Conservation (phyloP, 1,284 basidiomycete species). For the Trametes versicolor region DNA sequence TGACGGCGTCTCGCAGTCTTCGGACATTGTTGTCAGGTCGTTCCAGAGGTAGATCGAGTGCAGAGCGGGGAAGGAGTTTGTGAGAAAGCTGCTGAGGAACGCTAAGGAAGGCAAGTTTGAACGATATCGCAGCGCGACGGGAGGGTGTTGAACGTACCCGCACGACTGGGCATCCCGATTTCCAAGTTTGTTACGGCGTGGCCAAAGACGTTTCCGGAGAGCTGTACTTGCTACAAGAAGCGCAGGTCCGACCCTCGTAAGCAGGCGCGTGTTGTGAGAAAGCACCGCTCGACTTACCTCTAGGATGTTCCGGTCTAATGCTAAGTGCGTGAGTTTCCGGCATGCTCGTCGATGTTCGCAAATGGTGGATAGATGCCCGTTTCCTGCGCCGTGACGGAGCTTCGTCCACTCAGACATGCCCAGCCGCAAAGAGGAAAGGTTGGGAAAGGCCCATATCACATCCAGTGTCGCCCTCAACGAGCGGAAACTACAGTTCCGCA, state of each 20-base stretch:
- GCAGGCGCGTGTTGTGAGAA: no score
- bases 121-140: not conserved
- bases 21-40: not conserved
- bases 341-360: not conserved
- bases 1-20: not conserved
- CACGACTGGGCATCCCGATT: no score
- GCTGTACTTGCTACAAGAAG: no score
- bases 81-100: not conserved
- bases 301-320: no score
- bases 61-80: not conserved
- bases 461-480: not conserved
- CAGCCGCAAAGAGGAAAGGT: not conserved
- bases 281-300: no score
- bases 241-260: no score
- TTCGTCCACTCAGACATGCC: not conserved
- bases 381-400: not conserved
- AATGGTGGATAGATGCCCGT: not conserved
- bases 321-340: no score
- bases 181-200: no score
- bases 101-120: not conserved
- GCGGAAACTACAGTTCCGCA: not conserved
- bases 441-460: not conserved
- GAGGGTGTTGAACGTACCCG: no score
- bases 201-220: no score
- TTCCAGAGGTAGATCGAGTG: not conserved